phyloP scores from a whole-genome alignment of 208 protist genomes.

The Jaenimonas drosophilae region DNA sequence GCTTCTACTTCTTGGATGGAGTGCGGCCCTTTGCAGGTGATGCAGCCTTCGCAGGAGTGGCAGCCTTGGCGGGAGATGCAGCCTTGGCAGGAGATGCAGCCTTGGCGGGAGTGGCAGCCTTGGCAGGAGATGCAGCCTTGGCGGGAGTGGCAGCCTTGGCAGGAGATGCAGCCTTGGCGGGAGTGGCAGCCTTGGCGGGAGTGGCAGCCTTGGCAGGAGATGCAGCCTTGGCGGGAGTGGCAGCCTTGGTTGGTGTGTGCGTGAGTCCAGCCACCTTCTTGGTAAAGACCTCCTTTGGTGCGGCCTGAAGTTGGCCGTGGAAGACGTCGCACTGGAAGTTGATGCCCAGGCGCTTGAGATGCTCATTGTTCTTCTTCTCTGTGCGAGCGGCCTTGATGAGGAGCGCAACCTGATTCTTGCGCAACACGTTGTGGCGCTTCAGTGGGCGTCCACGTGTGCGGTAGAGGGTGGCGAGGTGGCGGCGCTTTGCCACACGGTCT shows the following conservation, averaged over 20 bases:
- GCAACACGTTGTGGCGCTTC: slow-evolving; percentile 39
- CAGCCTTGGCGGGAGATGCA: no score
- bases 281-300: slow-evolving; percentile 18
- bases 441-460: slow-evolving; percentile 47
- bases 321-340: slow-evolving; percentile 51
- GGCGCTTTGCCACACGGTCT: slow-evolving; percentile 38
- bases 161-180: no score
- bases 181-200: neutral
- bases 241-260: no score
- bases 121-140: no score
- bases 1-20: slow-evolving; percentile 6
- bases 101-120: no score
- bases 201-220: neutral
- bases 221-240: neutral
- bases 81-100: no score
- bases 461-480: slow-evolving; percentile 59
- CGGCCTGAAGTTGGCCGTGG: slow-evolving; percentile 32
- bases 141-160: no score
- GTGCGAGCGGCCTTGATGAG: slow-evolving; percentile 58
- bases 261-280: slow-evolving; percentile 8
- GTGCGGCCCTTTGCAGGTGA: neutral
- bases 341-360: slow-evolving; percentile 63
- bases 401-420: slow-evolving; percentile 39
- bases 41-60: no score
- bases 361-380: slow-evolving; percentile 67